Evolutionary conservation across 2,329 filamentous ascomycete genomes (phyloP).

Genomic region (Apiospora marii): DNA sequence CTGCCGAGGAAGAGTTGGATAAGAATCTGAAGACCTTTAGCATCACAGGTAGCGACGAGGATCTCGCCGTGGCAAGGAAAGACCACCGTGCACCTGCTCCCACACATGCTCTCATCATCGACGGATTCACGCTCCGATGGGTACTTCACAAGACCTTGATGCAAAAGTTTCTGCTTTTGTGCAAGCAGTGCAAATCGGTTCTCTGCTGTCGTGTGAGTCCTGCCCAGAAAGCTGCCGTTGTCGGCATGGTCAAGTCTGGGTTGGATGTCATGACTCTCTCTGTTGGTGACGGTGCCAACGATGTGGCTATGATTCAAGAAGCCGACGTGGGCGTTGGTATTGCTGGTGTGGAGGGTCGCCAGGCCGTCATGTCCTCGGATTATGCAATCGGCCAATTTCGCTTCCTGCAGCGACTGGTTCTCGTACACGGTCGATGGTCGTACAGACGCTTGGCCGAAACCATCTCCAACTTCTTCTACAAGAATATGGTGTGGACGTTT

Average conservation of each 20-base stretch:
- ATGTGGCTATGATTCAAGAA: slow-evolving; percentile 98
- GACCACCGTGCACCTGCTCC: slow-evolving; percentile 87
- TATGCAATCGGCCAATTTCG: slow-evolving; percentile 96
- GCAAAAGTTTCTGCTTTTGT: slow-evolving; percentile 92
- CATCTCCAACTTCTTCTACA: slow-evolving; percentile 99
- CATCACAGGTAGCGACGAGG: slow-evolving; percentile 84
- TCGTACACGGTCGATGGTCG: slow-evolving; percentile 96
- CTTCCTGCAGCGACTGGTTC: slow-evolving; percentile 82
- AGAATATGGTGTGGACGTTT: slow-evolving; percentile 99
- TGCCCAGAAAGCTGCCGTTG: slow-evolving; percentile 96
- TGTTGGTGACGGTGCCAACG: slow-evolving; percentile 92
- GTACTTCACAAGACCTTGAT: slow-evolving; percentile 83
- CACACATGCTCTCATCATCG: slow-evolving; percentile 93
- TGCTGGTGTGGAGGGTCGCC: slow-evolving; percentile 88
- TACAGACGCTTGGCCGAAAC: slow-evolving; percentile 92
- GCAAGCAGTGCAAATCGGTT: slow-evolving; percentile 96
- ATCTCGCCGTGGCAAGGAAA: slow-evolving; percentile 78
- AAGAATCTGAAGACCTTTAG: slow-evolving; percentile 76
- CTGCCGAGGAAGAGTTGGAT: slow-evolving; percentile 76
- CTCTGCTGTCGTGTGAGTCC: slow-evolving; percentile 97
- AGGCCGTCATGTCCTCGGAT: slow-evolving; percentile 95
- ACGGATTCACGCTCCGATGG: slow-evolving; percentile 91
- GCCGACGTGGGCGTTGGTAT: slow-evolving; percentile 97
- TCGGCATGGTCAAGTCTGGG: slow-evolving; percentile 92
- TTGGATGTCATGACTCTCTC: slow-evolving; percentile 96